phyloP scores from a whole-genome alignment of 441 rosid genomes.

The Adansonia rubrostipa region DNA sequence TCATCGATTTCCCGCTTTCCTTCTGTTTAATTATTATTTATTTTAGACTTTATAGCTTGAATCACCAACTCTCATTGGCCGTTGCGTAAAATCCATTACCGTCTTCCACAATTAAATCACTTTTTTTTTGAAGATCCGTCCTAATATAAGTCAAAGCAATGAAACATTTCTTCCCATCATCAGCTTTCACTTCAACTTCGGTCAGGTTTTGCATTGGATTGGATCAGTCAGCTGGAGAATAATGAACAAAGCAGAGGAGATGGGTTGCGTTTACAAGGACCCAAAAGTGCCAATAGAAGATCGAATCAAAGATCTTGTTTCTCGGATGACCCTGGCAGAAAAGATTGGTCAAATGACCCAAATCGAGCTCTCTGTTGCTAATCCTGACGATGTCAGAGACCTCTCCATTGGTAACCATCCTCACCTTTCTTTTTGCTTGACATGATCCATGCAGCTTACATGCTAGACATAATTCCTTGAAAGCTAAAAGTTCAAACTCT shows the following conservation, averaged over 20 bases:
- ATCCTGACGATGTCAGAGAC: slow-evolving; percentile 50
- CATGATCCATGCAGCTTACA: background rate
- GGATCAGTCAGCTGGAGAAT: background rate
- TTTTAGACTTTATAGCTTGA: too few relatives aligned
- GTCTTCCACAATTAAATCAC: background rate
- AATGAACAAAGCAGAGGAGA: background rate
- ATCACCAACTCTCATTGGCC: background rate
- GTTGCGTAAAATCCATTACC: background rate
- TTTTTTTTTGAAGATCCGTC: background rate
- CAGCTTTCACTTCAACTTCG: background rate
- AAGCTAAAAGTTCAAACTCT: background rate
- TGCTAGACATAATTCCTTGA: background rate
- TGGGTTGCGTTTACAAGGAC: slow-evolving; percentile 49
- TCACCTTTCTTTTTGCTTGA: background rate
- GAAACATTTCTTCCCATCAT: background rate
- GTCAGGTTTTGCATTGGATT: background rate
- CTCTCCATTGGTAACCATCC: slow-evolving; percentile 48
- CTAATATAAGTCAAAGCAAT: background rate
- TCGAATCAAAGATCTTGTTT: slow-evolving; percentile 71
- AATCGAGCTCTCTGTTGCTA: slow-evolving; percentile 54
- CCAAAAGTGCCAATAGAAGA: slow-evolving; percentile 57
- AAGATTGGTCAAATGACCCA: slow-evolving; percentile 87
- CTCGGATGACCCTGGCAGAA: slow-evolving; percentile 70
- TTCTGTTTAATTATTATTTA: too few relatives aligned
- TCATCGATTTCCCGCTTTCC: too few relatives aligned